These are phyloP conservation scores for Pseudomonodictys pantanalensis DNA, from an alignment of 495 filamentous ascomycete genomes.

Conservation along the genomic window DNA sequence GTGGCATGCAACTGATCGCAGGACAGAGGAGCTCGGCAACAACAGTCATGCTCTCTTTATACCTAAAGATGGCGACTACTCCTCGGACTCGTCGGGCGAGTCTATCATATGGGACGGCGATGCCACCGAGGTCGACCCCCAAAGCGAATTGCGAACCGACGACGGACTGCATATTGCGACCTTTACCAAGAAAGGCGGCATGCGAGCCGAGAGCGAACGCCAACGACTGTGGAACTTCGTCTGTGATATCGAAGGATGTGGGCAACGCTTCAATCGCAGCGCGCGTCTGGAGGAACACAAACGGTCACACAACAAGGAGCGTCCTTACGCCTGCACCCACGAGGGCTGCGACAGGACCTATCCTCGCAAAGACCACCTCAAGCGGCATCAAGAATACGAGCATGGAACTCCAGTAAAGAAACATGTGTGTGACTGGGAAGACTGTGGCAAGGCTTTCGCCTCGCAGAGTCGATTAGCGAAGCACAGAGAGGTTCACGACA, in stretches of 20 bases:
- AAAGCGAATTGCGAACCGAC: too few species aligned
- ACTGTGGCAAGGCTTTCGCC: constrained; percentile 77
- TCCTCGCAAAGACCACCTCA: constrained; percentile 74
- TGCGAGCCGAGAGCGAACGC: constrained; percentile 15
- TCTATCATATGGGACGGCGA: too few species aligned
- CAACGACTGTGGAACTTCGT: constrained; percentile 57
- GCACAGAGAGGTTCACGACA: constrained; percentile 44
- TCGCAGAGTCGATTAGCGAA: constrained; percentile 66
- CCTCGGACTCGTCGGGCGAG: not conserved
- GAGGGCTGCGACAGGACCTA: constrained; percentile 76
- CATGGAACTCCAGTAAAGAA: constrained; percentile 66
- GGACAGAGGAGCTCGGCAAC: not conserved
- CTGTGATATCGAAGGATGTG: constrained; percentile 68
- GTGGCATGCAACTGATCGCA: too few species aligned
- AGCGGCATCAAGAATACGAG: constrained; percentile 75
- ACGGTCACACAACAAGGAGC: constrained; percentile 74
- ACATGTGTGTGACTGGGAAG: constrained; percentile 65
- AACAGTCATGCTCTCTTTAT: not conserved
- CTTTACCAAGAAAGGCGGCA: constrained; percentile 44
- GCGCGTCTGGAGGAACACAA: constrained; percentile 75
- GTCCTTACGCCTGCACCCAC: constrained; percentile 66
- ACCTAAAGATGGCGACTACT: not conserved
- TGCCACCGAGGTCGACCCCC: too few species aligned
- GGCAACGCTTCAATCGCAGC: constrained; percentile 83
- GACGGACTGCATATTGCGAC: too few species aligned